Base-by-base conservation (phyloP, 495 filamentous ascomycete species). In the Saxophila tyrrhenica region DNA sequence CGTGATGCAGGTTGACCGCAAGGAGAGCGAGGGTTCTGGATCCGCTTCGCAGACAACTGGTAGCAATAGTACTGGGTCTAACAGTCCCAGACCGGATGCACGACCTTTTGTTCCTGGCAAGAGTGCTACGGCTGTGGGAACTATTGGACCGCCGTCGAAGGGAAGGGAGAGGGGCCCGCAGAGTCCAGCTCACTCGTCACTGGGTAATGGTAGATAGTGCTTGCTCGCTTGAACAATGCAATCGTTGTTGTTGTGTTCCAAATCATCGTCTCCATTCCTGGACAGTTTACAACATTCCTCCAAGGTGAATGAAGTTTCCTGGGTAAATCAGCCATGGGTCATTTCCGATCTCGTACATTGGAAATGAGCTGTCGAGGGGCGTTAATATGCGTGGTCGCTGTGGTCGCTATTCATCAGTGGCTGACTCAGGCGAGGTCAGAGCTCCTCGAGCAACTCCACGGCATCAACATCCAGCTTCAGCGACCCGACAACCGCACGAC, bases 241-340 rank as follows among this genome's bases (percentile, higher is more conserved):
- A 64, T 71, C 43, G 66, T 71, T 63, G 68, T 66, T 70, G 60
- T 51, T 25, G 42, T 54, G 25, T 19, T 45, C 29, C 45, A 39
- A 7, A 41, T 2, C 2, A 39, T 39, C 35, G 35, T 9, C 35
- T 9, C 35, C 35, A 39, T 9, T 39, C 9, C 9, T n/a, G 35
- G 21, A 35, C 51, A 63, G 22, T n/a, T n/a, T n/a, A n/a, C n/a
- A n/a, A n/a, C n/a, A n/a, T n/a, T n/a, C n/a, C n/a, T n/a, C n/a
- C n/a, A n/a, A n/a, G n/a, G n/a, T n/a, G n/a, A n/a, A n/a, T n/a
- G n/a, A n/a, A n/a, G n/a, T n/a, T n/a, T n/a, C n/a, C n/a, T n/a
- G n/a, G n/a, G n/a, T n/a, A n/a, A n/a, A n/a, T n/a, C n/a, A n/a
- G n/a, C n/a, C n/a, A n/a, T n/a, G n/a, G n/a, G n/a, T n/a, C n/a